Evolutionary conservation across 2,329 filamentous ascomycete species (phyloP).

Genomic region (Xylariaceae sp.): DNA sequence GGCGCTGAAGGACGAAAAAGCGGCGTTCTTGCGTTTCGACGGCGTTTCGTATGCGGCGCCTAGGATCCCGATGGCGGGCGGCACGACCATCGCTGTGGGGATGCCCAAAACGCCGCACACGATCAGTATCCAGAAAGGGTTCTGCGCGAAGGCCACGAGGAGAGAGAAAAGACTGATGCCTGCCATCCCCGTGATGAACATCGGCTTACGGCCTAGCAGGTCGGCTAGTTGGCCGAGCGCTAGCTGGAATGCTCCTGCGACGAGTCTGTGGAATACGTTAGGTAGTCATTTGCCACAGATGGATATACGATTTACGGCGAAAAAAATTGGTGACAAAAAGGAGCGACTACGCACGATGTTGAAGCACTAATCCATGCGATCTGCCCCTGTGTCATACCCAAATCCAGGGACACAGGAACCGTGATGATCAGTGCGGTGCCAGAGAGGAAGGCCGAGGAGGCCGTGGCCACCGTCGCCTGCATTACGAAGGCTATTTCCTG

Average conservation of each 20-base stretch:
- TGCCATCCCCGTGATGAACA: conserved; percentile 66
- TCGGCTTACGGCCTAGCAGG: conserved; percentile 66
- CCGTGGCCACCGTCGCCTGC: conserved; percentile 71
- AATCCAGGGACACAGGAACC: conserved; percentile 63
- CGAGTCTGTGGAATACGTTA: conserved; percentile 51
- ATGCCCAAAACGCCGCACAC: conserved; percentile 70
- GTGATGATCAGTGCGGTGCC: conserved; percentile 68
- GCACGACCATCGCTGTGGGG: conserved; percentile 68
- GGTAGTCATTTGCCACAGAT: neutral
- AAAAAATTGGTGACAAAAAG: neutral
- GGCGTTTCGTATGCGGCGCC: conserved; percentile 69
- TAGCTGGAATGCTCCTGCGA: conserved; percentile 69
- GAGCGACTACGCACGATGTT: conserved; percentile 53
- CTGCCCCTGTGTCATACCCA: conserved; percentile 69
- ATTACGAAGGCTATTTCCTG: conserved; percentile 71
- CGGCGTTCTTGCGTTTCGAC: conserved; percentile 45
- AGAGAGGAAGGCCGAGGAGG: conserved; percentile 64
- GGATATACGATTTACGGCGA: neutral
- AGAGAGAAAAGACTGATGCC: conserved; percentile 64
- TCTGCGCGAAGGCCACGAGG: conserved; percentile 64
- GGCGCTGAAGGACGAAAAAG: conserved; percentile 43
- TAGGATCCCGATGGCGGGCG: conserved; percentile 68
- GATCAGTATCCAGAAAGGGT: conserved; percentile 65
- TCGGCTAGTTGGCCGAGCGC: conserved; percentile 72
- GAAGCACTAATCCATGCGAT: conserved; percentile 72